Conservation (phyloP, 768 basidiomycete genomes). For the Pleurotus eryngii region DNA sequence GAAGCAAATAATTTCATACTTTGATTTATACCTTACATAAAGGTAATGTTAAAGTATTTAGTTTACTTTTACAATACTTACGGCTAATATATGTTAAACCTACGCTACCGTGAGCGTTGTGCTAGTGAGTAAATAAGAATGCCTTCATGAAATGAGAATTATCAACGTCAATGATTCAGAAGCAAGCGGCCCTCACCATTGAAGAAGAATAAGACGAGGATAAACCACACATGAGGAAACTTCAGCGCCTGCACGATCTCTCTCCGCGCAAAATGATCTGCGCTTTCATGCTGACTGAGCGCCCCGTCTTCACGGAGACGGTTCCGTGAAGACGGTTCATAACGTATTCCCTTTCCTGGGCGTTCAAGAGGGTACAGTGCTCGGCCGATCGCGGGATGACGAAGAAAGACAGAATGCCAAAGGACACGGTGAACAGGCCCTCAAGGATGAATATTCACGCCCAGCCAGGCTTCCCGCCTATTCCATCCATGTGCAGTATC, state of each 20-base stretch:
- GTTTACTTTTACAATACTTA: too few species aligned
- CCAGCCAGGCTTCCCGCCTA: constrained; percentile 49
- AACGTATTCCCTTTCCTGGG: constrained; percentile 31
- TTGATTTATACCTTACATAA: too few species aligned
- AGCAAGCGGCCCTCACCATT: too few species aligned
- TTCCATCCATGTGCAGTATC: constrained; percentile 47
- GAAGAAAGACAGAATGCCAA: constrained; percentile 40
- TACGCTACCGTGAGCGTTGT: too few species aligned
- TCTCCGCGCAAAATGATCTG: constrained; percentile 33
- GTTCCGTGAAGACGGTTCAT: too few species aligned
- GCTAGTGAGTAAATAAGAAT: constrained; percentile 15
- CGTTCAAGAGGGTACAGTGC: constrained; percentile 32
- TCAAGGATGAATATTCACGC: constrained; percentile 56
- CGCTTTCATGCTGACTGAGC: constrained; percentile 17
- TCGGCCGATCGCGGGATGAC: constrained; percentile 37
- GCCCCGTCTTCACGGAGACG: constrained; percentile 30
- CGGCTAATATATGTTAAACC: too few species aligned
- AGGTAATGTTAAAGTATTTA: too few species aligned
- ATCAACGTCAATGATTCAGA: too few species aligned
- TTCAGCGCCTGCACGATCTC: constrained; percentile 29
- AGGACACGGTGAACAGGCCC: constrained; percentile 43
- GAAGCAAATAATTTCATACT: too few species aligned
- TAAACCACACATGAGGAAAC: constrained; percentile 33
- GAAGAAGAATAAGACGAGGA: constrained; percentile 30
- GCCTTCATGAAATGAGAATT: neutral